Percentiles rank a stretch among this genome's conserved stretches.
These are phyloP conservation scores for Saururus chinensis DNA, from an alignment of 164 flowering plant species.

Conservation along the genomic window DNA sequence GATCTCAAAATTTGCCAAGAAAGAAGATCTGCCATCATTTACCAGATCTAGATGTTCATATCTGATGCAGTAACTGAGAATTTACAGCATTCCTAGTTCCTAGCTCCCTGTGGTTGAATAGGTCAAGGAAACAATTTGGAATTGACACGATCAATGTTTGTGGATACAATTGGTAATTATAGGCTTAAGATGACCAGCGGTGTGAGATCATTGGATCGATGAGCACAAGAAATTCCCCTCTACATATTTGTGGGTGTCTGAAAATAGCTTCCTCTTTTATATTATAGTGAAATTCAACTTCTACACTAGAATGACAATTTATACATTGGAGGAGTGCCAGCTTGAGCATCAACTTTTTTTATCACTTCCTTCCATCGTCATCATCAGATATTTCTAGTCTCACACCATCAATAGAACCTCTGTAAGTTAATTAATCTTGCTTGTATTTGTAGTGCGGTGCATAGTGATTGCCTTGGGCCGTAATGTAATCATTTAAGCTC, in stretches of 20 bases:
- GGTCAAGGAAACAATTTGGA: background rate
- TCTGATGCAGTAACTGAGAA: conserved; percentile 58
- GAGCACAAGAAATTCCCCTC: background rate
- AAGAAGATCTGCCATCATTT: conserved; percentile 83
- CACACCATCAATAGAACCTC: conserved; percentile 84
- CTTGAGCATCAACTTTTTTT: conserved; percentile 93
- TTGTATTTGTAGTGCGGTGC: background rate
- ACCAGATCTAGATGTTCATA: conserved; percentile 97
- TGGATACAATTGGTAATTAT: background rate
- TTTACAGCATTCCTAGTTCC: background rate
- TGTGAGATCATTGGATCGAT: background rate
- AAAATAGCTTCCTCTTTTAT: background rate
- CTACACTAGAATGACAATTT: background rate
- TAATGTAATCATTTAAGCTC: background rate
- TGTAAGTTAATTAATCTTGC: conserved; percentile 52
- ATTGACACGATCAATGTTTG: background rate
- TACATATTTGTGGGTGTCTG: background rate
- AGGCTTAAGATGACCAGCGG: too few relatives aligned
- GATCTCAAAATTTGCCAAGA: conserved; percentile 83
- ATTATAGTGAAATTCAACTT: background rate
- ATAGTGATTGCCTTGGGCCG: too few relatives aligned
- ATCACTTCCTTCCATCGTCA: conserved; percentile 86
- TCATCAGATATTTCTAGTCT: conserved; percentile 80
- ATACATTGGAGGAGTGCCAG: conserved; percentile 71
- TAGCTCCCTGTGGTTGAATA: background rate